Evolutionary conservation across 306 rosid genomes (phyloP).

Genomic region (Trifolium fragiferum): DNA sequence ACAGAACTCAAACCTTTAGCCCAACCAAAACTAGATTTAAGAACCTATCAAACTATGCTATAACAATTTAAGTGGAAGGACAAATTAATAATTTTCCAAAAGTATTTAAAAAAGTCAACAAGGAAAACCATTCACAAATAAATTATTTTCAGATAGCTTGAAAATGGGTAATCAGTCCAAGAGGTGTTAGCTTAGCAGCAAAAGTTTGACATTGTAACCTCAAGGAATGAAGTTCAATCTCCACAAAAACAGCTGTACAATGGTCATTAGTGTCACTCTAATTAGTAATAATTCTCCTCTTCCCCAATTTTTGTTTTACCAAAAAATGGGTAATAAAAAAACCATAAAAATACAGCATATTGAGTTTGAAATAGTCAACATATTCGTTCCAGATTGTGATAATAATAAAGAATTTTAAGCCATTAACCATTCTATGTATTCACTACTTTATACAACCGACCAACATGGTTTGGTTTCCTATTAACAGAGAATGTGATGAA

Average conservation of each 20-base stretch:
- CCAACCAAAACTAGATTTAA: conserved; percentile 1
- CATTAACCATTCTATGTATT: conserved; percentile 1
- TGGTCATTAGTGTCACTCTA: not conserved
- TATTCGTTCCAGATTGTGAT: conserved; percentile 6
- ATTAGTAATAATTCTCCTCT: not conserved
- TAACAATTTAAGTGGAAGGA: not conserved
- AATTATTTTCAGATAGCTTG: conserved; percentile 4
- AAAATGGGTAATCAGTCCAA: not conserved
- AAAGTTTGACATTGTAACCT: not conserved
- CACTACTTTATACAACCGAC: conserved; percentile 21
- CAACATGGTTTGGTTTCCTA: conserved; percentile 21
- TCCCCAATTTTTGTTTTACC: not conserved
- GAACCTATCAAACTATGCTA: conserved; percentile 20
- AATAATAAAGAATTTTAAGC: conserved; percentile 25
- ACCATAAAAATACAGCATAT: conserved; percentile 16
- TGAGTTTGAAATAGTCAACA: conserved; percentile 27
- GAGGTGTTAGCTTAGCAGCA: not conserved
- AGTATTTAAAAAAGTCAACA: not conserved
- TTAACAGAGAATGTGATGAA: conserved; percentile 32
- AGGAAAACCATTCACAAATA: conserved; percentile 30
- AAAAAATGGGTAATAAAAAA: not conserved
- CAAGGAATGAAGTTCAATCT: not conserved
- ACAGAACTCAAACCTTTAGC: conserved; percentile 24
- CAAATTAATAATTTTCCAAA: conserved; percentile 9
- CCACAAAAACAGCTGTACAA: not conserved